Percentiles rank a stretch among this genome's conserved stretches.
These are phyloP conservation scores for Plenodomus biglobosus DNA, from an alignment of 2,329 filamentous ascomycete species.

Conservation along the genomic window DNA sequence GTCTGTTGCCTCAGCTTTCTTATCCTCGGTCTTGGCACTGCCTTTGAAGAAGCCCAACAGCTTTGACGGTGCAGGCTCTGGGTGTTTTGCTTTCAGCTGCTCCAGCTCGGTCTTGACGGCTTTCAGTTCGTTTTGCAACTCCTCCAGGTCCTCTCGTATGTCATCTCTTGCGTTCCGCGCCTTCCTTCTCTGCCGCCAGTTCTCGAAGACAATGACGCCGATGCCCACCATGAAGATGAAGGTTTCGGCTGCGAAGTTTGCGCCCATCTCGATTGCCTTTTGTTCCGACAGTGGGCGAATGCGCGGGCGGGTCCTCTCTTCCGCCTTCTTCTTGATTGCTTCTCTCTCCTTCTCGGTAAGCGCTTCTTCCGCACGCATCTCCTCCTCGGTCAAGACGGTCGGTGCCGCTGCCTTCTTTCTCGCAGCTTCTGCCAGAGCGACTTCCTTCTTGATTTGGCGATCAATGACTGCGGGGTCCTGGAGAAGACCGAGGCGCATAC, in stretches of 20 bases:
- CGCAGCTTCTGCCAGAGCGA: slow-evolving; percentile 58
- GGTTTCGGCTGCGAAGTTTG: slow-evolving; percentile 67
- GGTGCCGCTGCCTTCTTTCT: slow-evolving; percentile 55
- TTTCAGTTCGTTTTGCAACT: slow-evolving; percentile 55
- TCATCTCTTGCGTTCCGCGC: slow-evolving; percentile 61
- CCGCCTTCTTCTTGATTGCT: slow-evolving; percentile 48
- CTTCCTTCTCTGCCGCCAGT: slow-evolving; percentile 62
- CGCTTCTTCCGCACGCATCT: slow-evolving; percentile 59
- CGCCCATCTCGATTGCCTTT: slow-evolving; percentile 69
- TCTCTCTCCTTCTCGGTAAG: slow-evolving; percentile 52
- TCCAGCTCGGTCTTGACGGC: slow-evolving; percentile 45
- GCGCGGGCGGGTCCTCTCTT: slow-evolving; percentile 50
- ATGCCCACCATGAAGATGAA: slow-evolving; percentile 68
- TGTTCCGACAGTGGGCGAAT: slow-evolving; percentile 67
- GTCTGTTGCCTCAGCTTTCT: slow-evolving; percentile 16
- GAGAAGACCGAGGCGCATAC: slow-evolving; percentile 64
- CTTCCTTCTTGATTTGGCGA: slow-evolving; percentile 55
- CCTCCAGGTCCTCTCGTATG: slow-evolving; percentile 60
- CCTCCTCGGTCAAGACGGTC: slow-evolving; percentile 64
- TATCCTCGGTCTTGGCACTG: slow-evolving; percentile 22
- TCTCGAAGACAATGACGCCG: slow-evolving; percentile 63
- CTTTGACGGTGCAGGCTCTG: slow-evolving; percentile 27
- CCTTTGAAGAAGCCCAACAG: slow-evolving; percentile 37
- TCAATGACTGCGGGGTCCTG: slow-evolving; percentile 62
- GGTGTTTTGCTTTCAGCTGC: slow-evolving; percentile 42